phyloP scores from a whole-genome alignment of 768 basidiomycete genomes.

The Tephrocybe sp. region DNA sequence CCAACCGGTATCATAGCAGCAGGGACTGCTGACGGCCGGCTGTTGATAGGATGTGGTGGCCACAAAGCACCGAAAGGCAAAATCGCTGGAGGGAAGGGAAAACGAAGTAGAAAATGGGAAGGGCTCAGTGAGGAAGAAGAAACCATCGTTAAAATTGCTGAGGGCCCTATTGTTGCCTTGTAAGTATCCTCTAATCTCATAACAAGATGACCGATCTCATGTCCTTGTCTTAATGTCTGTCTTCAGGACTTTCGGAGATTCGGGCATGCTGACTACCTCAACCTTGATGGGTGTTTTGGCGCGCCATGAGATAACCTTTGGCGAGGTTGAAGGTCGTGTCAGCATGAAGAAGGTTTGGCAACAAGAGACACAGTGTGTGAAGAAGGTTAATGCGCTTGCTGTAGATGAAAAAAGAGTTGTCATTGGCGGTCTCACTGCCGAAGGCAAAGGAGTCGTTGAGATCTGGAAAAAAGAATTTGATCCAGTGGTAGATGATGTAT shows the following conservation, averaged over 20 bases:
- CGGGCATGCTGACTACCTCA: slow-evolving; percentile 47
- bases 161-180: slow-evolving; percentile 76
- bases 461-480: slow-evolving; percentile 44
- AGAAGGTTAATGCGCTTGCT: slow-evolving; percentile 67
- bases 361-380: slow-evolving; percentile 35
- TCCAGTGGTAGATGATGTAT: slow-evolving; percentile 1
- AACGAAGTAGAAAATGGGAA: slow-evolving; percentile 66
- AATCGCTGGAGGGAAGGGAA: slow-evolving; percentile 36
- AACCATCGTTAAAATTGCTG: slow-evolving; percentile 48
- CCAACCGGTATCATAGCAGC: slow-evolving; percentile 59
- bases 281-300: slow-evolving; percentile 60
- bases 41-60: slow-evolving; percentile 69
- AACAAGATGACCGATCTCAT: no score
- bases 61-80: slow-evolving; percentile 39
- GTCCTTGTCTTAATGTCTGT: slow-evolving; percentile 2
- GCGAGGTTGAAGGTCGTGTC: slow-evolving; percentile 33
- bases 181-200: slow-evolving; percentile 40
- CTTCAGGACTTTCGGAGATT: slow-evolving; percentile 46
- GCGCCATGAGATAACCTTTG: slow-evolving; percentile 43
- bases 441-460: slow-evolving; percentile 62
- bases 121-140: slow-evolving; percentile 54
- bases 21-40: slow-evolving; percentile 72
- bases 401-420: slow-evolving; percentile 44
- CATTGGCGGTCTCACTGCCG: slow-evolving; percentile 59
- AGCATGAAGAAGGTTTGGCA: slow-evolving; percentile 46